Percentiles rank a stretch among this genome's conserved stretches.
phyloP scores from a whole-genome alignment of 768 basidiomycete genomes.

The Cystobasidium tubakii region DNA sequence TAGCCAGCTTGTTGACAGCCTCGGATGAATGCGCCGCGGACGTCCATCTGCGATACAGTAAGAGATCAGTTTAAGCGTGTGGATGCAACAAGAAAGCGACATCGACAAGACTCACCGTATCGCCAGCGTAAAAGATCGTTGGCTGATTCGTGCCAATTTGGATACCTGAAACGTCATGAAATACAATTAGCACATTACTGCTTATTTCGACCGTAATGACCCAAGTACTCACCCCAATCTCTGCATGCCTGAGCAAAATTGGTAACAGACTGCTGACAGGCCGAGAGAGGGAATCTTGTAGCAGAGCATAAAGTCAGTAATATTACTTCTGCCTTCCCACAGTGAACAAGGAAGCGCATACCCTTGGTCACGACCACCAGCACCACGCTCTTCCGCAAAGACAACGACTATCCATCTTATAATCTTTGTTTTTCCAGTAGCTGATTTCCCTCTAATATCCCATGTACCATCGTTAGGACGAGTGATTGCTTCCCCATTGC shows the following conservation, averaged over 20 bases:
- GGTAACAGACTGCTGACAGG: slow-evolving; percentile 27
- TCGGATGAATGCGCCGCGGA: slow-evolving; percentile 30
- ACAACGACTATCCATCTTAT: slow-evolving; percentile 36
- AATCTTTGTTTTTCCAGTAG: background rate
- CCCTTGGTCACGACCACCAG: slow-evolving; percentile 15
- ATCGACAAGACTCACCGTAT: slow-evolving; percentile 15
- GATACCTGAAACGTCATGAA: background rate
- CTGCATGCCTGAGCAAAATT: slow-evolving; percentile 24
- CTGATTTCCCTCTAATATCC: slow-evolving; percentile 29
- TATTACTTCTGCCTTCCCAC: background rate
- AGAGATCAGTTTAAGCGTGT: background rate
- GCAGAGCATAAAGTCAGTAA: background rate
- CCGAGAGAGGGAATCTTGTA: slow-evolving; percentile 18
- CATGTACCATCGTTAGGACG: slow-evolving; percentile 33
- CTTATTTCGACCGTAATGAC: too few relatives aligned
- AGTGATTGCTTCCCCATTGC: slow-evolving; percentile 14
- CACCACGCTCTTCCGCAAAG: slow-evolving; percentile 26
- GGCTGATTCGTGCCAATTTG: slow-evolving; percentile 8
- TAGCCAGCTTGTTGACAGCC: background rate
- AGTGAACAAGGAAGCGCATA: background rate
- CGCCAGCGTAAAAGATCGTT: slow-evolving; percentile 26
- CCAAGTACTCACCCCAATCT: slow-evolving; percentile 30
- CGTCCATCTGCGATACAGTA: slow-evolving; percentile 7
- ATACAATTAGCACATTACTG: background rate
- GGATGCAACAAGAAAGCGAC: too few relatives aligned